Percentiles rank a stretch among this genome's conserved stretches.
phyloP scores from a whole-genome alignment of 768 basidiomycete genomes.

The Hemileccinum impolitum region DNA sequence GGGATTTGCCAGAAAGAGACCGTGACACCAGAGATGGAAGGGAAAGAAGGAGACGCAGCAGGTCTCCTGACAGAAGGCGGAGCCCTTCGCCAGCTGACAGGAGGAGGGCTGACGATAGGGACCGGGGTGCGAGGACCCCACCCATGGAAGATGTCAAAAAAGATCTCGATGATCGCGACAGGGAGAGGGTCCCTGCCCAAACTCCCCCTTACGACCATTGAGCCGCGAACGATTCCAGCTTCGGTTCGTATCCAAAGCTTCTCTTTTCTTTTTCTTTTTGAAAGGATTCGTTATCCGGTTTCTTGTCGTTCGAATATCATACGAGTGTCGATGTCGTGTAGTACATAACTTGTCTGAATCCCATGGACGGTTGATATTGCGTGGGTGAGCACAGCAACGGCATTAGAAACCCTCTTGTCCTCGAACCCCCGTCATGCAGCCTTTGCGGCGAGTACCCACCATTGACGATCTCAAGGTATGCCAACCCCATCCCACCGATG shows the following conservation, averaged over 20 bases:
- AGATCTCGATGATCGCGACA: constrained; percentile 46
- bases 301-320: neutral
- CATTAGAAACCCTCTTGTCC: neutral
- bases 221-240: constrained; percentile 10
- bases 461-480: constrained; percentile 34
- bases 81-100: constrained; percentile 41
- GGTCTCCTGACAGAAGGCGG: constrained; percentile 45
- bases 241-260: constrained; percentile 5
- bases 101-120: constrained; percentile 45
- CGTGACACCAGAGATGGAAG: constrained; percentile 38
- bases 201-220: constrained; percentile 61
- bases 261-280: neutral
- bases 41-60: constrained; percentile 49
- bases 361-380: constrained; percentile 1
- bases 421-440: constrained; percentile 20
- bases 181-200: constrained; percentile 45
- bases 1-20: constrained; percentile 30
- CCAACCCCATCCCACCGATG: too few species aligned
- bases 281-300: neutral
- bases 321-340: constrained; percentile 10
- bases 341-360: constrained; percentile 23
- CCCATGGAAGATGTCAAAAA: constrained; percentile 40
- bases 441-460: constrained; percentile 28
- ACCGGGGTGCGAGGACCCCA: constrained; percentile 50
- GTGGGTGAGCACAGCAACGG: neutral